Percentiles rank a stretch among this genome's conserved stretches.
These are phyloP conservation scores for Thalassia testudinum DNA, from an alignment of 116 monocot genomes.

Conservation along the genomic window DNA sequence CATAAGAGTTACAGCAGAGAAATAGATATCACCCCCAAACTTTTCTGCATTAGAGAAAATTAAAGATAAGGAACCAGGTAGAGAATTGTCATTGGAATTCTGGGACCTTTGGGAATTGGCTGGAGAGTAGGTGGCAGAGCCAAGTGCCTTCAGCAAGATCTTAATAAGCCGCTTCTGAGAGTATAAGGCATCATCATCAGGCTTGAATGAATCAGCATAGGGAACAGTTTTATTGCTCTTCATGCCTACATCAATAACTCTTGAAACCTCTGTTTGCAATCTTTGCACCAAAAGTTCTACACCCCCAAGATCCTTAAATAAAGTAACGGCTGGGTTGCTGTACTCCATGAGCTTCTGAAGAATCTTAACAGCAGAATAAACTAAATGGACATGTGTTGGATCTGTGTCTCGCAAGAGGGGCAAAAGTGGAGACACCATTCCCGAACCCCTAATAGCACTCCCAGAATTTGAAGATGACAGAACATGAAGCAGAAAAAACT, in stretches of 20 bases:
- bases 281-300: conserved; percentile 73
- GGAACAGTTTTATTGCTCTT: conserved; percentile 35
- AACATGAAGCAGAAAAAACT: conserved; percentile 92
- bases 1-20: conserved; percentile 95
- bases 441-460: conserved; percentile 67
- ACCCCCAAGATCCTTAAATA: conserved; percentile 95
- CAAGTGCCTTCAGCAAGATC: conserved; percentile 77
- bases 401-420: conserved; percentile 72
- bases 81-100: conserved; percentile 39
- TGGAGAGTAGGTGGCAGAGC: conserved; percentile 90
- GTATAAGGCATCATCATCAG: conserved; percentile 52
- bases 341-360: conserved; percentile 97
- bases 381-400: conserved; percentile 67
- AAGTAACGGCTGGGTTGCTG: conserved; percentile 74
- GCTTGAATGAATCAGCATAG: conserved; percentile 31
- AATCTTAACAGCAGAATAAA: conserved; percentile 74
- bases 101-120: conserved; percentile 69
- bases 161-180: conserved; percentile 86
- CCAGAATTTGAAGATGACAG: conserved; percentile 95
- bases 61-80: conserved; percentile 56
- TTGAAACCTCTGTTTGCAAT: conserved; percentile 67
- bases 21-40: conserved; percentile 97
- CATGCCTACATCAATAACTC: conserved; percentile 40
- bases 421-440: conserved; percentile 79
- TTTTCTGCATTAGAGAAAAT: conserved; percentile 63